Conservation (phyloP, 176 grass and related monocot species). For the Juncus inflexus region DNA sequence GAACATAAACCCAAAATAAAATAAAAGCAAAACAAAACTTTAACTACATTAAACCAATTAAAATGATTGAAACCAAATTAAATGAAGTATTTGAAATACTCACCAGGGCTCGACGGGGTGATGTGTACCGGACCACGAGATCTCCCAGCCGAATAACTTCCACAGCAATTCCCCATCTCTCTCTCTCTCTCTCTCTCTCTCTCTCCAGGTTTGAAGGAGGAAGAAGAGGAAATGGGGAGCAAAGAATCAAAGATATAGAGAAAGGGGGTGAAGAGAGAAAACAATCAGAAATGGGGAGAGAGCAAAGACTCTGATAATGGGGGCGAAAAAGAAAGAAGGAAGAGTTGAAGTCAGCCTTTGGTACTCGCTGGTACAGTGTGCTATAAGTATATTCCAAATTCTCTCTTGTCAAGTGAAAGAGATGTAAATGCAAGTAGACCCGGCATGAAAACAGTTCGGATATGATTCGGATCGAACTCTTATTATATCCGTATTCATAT, state of each 20-base stretch:
- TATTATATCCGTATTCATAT: no score
- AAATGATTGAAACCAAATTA: background rate
- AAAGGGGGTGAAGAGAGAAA: background rate
- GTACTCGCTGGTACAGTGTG: background rate
- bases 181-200: slow-evolving; percentile 12
- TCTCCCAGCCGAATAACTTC: slow-evolving; percentile 20
- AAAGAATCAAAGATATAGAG: background rate
- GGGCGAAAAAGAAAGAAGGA: background rate
- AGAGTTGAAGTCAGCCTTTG: background rate
- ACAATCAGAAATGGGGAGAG: background rate
- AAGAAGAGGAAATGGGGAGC: background rate
- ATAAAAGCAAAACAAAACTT: background rate
- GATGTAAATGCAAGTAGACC: background rate
- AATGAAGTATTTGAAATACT: slow-evolving; percentile 3
- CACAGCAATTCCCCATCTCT: slow-evolving; percentile 64
- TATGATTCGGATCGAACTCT: no score
- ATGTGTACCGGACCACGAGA: slow-evolving; percentile 33
- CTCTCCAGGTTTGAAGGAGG: background rate
- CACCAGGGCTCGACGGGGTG: slow-evolving; percentile 50
- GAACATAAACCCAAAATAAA: background rate
- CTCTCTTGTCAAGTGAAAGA: background rate
- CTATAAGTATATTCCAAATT: background rate
- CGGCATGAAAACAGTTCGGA: no score
- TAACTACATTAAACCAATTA: background rate
- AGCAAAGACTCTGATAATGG: background rate